These are phyloP conservation scores for Oryza glumipatula DNA, from an alignment of 176 grass and related monocot genomes.

Conservation along the genomic window DNA sequence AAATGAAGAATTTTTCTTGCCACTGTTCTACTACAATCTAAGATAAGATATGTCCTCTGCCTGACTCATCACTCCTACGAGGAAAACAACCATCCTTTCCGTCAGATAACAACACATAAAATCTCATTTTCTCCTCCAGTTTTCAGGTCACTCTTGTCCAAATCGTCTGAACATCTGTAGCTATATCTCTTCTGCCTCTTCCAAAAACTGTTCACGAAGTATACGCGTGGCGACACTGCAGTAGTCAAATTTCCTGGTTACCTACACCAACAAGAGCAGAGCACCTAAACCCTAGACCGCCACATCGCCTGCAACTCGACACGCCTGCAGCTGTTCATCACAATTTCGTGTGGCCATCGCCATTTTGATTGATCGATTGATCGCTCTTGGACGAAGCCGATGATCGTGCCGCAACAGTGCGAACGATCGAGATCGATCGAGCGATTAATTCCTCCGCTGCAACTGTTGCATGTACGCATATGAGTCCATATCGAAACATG, in stretches of 20 bases:
- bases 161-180: neutral
- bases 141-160: neutral
- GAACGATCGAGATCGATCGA: neutral
- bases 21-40: too few species aligned
- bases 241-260: neutral
- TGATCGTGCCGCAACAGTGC: neutral
- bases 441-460: neutral
- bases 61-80: too few species aligned
- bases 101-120: too few species aligned
- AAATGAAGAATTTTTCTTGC: too few species aligned
- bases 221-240: neutral
- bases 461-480: neutral
- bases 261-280: neutral
- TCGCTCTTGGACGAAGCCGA: neutral
- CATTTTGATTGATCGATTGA: neutral
- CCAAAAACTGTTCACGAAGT: neutral
- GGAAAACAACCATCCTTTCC: too few species aligned
- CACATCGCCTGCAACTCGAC: neutral
- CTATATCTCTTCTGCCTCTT: neutral
- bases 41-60: too few species aligned
- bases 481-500: neutral
- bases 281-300: neutral
- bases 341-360: neutral
- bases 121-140: neutral
- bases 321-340: neutral